phyloP scores from a whole-genome alignment of 108 stramenopile species.

The Cyclostephanos invisitatus region DNA sequence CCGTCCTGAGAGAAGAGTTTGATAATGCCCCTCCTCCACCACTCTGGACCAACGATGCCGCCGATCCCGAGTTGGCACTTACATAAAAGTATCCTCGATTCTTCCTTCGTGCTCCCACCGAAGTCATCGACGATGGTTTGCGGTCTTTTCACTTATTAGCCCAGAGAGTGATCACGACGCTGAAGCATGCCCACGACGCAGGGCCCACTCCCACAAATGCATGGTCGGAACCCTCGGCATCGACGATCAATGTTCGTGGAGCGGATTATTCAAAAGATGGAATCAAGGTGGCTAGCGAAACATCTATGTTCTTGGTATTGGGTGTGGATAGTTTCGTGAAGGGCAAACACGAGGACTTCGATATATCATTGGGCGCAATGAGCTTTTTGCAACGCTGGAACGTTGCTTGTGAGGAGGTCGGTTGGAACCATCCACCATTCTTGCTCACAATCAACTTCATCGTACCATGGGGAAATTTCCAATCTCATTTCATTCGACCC shows the following conservation, averaged over 20 bases:
- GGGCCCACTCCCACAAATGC: slow-evolving; percentile 25
- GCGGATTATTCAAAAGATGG: too few relatives aligned
- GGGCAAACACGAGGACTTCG: background rate
- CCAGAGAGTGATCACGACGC: slow-evolving; percentile 26
- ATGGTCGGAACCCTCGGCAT: slow-evolving; percentile 47
- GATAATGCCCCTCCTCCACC: slow-evolving; percentile 8
- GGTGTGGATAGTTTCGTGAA: slow-evolving; percentile 54
- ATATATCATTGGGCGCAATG: slow-evolving; percentile 13
- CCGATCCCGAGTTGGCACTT: too few relatives aligned
- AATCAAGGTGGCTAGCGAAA: too few relatives aligned
- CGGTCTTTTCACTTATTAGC: slow-evolving; percentile 35
- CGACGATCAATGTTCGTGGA: slow-evolving; percentile 43
- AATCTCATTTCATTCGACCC: slow-evolving; percentile 45
- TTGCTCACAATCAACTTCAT: slow-evolving; percentile 10
- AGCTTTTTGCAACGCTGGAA: slow-evolving; percentile 39
- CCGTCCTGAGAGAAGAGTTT: too few relatives aligned
- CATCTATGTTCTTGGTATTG: slow-evolving; percentile 44
- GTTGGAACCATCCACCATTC: slow-evolving; percentile 31
- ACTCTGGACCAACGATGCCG: slow-evolving; percentile 17
- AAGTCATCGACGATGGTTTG: slow-evolving; percentile 2
- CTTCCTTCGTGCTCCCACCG: slow-evolving; percentile 23
- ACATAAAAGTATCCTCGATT: slow-evolving; percentile 36
- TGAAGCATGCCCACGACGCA: slow-evolving; percentile 22
- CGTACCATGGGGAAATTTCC: slow-evolving; percentile 22
- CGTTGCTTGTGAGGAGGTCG: slow-evolving; percentile 28